A percentile compares a stretch with the other conserved stretches of the same genome.
These are phyloP conservation scores for Schizopora paradoxa DNA, from an alignment of 1,284 basidiomycete species.

Conservation along the genomic window DNA sequence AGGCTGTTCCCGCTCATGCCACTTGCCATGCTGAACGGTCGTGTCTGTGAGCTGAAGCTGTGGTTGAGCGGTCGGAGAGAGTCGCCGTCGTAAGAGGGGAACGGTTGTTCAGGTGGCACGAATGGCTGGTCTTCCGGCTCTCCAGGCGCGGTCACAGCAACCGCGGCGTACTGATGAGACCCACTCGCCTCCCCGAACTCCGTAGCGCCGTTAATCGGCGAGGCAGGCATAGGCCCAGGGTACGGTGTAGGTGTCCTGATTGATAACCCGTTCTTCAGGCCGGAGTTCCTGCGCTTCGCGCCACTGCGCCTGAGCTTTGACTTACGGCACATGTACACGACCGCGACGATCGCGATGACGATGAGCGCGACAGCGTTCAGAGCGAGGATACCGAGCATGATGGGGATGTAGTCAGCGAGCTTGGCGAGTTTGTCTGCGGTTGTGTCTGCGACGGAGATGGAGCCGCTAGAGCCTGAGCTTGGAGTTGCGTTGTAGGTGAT, in stretches of 20 bases:
- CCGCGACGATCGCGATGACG: slow-evolving; percentile 45
- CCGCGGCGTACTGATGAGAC: slow-evolving; percentile 11
- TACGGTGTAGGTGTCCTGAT: slow-evolving; percentile 10
- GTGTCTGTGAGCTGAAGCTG: too few species aligned
- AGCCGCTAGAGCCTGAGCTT: slow-evolving; percentile 30
- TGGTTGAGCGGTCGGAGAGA: slow-evolving; percentile 14
- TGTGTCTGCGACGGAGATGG: slow-evolving; percentile 47
- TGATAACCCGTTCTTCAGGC: slow-evolving; percentile 6
- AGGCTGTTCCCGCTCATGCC: slow-evolving; percentile 2
- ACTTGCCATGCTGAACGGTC: slow-evolving; percentile 8
- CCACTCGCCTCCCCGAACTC: background rate
- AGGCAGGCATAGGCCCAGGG: slow-evolving; percentile 1
- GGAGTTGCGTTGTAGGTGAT: slow-evolving; percentile 51
- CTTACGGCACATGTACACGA: slow-evolving; percentile 41
- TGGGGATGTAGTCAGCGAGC: slow-evolving; percentile 59
- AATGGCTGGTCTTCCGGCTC: slow-evolving; percentile 17
- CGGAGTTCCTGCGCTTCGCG: slow-evolving; percentile 8
- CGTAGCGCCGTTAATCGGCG: background rate
- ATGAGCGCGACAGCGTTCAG: slow-evolving; percentile 66
- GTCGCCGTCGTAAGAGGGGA: slow-evolving; percentile 15
- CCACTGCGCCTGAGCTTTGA: slow-evolving; percentile 40
- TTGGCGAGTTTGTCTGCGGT: slow-evolving; percentile 51
- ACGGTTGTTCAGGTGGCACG: slow-evolving; percentile 16
- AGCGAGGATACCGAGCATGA: slow-evolving; percentile 63
- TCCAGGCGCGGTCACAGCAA: slow-evolving; percentile 5